Percentiles rank a stretch among this genome's conserved stretches.
These are phyloP conservation scores for Lodderomyces beijingensis DNA, from an alignment of 1,139 yeast genomes.

Conservation along the genomic window DNA sequence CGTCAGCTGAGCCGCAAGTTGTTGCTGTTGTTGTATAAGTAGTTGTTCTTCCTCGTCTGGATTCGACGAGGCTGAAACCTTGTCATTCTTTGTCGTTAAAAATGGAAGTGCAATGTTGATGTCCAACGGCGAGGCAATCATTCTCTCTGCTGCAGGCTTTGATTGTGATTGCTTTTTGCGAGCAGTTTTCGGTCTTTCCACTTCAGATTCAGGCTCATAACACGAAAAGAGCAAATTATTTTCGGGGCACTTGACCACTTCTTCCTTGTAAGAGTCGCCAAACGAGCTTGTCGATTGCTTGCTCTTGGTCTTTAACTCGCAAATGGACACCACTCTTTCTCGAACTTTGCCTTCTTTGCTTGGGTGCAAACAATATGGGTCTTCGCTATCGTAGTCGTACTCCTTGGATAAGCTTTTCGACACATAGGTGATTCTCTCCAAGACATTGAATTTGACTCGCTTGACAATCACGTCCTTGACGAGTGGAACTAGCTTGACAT, in stretches of 20 bases:
- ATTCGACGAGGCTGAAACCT: slow-evolving; percentile 18
- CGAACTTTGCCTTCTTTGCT: slow-evolving; percentile 27
- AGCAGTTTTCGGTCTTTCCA: neutral
- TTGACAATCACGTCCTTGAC: slow-evolving; percentile 65
- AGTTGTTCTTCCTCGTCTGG: slow-evolving; percentile 15
- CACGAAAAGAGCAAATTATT: slow-evolving; percentile 60
- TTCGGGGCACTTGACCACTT: slow-evolving; percentile 53
- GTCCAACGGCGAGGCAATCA: slow-evolving; percentile 45
- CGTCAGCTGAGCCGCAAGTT: slow-evolving; percentile 11
- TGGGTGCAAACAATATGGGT: slow-evolving; percentile 29
- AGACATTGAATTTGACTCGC: slow-evolving; percentile 64
- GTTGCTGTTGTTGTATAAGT: slow-evolving; percentile 5
- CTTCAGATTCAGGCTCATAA: slow-evolving; percentile 32
- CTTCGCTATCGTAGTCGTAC: slow-evolving; percentile 53
- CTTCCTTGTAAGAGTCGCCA: slow-evolving; percentile 46
- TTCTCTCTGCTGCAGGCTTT: slow-evolving; percentile 15
- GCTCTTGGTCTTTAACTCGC: slow-evolving; percentile 58
- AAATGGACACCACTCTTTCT: slow-evolving; percentile 53
- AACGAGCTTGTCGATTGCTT: slow-evolving; percentile 27
- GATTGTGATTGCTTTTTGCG: slow-evolving; percentile 10
- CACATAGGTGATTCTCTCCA: slow-evolving; percentile 68
- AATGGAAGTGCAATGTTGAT: slow-evolving; percentile 45
- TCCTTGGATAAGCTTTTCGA: slow-evolving; percentile 53
- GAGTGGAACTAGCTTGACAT: slow-evolving; percentile 70
- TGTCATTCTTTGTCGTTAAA: slow-evolving; percentile 39